Evolutionary conservation across 2,329 filamentous ascomycete species (phyloP).

Genomic region (Teratosphaeria zuluensis): DNA sequence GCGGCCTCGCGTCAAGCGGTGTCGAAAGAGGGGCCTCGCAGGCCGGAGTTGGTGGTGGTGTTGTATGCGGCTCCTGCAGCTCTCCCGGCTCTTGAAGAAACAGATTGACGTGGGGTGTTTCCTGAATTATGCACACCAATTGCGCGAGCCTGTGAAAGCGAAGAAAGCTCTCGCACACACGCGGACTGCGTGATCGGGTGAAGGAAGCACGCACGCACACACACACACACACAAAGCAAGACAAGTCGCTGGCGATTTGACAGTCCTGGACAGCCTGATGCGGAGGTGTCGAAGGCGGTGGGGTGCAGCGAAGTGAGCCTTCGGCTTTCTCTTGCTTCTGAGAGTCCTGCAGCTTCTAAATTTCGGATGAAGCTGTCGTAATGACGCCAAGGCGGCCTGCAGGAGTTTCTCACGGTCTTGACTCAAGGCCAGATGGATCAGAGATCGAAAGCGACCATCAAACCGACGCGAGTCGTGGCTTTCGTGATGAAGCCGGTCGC

Average conservation of each 20-base stretch:
- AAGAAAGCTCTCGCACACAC: background rate
- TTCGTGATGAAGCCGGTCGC: background rate
- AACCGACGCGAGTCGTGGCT: background rate
- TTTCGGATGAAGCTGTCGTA: background rate
- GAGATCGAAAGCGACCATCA: background rate
- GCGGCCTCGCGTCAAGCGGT: slow-evolving; percentile 11
- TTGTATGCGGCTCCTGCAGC: background rate
- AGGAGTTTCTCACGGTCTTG: background rate
- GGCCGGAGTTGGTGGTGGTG: background rate
- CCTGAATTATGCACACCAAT: background rate
- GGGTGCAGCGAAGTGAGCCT: background rate
- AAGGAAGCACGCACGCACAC: background rate
- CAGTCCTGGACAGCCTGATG: background rate
- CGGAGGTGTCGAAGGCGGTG: background rate
- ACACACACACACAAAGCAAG: background rate
- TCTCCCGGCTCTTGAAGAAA: background rate
- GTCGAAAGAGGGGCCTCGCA: background rate
- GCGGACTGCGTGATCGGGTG: background rate
- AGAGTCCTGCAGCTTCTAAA: background rate
- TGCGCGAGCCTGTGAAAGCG: background rate
- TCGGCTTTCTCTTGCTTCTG: background rate
- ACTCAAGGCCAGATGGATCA: background rate
- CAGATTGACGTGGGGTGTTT: background rate
- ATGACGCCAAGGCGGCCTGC: background rate
- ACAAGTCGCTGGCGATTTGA: background rate